Percentiles rank a stretch among this genome's conserved stretches.
phyloP scores from a whole-genome alignment of 1,284 basidiomycete species.

The Rhizoctonia solani region DNA sequence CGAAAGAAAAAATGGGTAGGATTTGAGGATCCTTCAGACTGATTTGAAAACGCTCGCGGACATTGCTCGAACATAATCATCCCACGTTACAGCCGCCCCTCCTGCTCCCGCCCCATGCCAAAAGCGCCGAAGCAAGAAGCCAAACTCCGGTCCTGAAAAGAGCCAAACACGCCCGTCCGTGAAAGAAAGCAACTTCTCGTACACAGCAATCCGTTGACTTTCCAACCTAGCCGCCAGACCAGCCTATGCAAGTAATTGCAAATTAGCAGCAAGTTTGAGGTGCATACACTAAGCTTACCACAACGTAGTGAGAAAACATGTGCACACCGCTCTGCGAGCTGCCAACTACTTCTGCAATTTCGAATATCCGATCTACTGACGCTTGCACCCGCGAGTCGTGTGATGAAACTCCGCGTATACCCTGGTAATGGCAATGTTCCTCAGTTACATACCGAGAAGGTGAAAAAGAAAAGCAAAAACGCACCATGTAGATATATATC shows the following conservation, averaged over 20 bases:
- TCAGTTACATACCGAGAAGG: background rate
- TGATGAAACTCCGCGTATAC: background rate
- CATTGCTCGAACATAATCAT: conserved; percentile 13
- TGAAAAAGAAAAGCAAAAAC: background rate
- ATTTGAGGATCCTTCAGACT: too few relatives aligned
- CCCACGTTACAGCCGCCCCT: background rate
- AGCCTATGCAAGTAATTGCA: background rate
- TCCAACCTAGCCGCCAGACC: background rate
- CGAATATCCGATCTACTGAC: background rate
- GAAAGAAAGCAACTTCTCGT: background rate
- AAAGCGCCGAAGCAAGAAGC: background rate
- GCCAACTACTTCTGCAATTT: background rate
- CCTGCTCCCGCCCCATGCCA: conserved; percentile 11
- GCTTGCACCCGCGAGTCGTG: conserved; percentile 10
- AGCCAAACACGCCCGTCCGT: conserved; percentile 1
- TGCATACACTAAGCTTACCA: background rate
- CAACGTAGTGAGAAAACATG: background rate
- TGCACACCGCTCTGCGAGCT: background rate
- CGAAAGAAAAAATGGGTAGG: too few relatives aligned
- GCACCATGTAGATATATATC: too few relatives aligned
- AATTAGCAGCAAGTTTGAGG: background rate
- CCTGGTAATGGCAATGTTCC: background rate
- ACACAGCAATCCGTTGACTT: background rate
- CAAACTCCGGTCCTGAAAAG: conserved; percentile 7
- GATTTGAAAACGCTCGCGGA: too few relatives aligned